Base-by-base conservation (phyloP, 768 basidiomycete genomes). In the Gymnopilus junonius region DNA sequence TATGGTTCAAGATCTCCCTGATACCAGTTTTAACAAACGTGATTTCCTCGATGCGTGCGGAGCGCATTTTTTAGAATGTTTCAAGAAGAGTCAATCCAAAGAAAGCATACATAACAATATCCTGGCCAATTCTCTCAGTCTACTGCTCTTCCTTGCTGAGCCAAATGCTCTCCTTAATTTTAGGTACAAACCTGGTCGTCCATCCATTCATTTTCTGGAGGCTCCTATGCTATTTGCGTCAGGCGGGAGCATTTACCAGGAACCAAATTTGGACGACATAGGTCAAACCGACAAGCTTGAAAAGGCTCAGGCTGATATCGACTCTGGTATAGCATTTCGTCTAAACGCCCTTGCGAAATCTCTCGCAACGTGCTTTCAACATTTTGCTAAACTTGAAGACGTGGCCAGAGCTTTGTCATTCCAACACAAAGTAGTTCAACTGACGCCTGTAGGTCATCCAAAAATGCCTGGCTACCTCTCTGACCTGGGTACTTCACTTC, bases 271-370 rank as follows among this genome's bases (percentile, higher is more conserved):
- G 8, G 35, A 35, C 11, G 1, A 35, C 3, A 35, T 35, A 10
- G 35, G 35, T 35, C 35, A 35, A 35, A 35, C 35, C 11, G 11
- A 11, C 15, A 35, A 4, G 8, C 8, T 35, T 35, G 35, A 7
- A 10, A 35, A 35, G 11, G 35, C 35, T 35, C 35, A 35, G 15
- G 3, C 35, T 11, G 35, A 35, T 11, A 20, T 43, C 7, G 20
- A 23, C 21, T 23, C 21, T 21, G 8, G 21, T 5, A 8, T 43
- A 20, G 21, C 20, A 20, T 21, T 23, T 20, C 45, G 23, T 32
- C 55, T 40, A 21, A 15, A 57, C 20, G 20, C 27, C 55, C 7
- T 69, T 23, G 67, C 66, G 8, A 65, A 21, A 17, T 12, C 31
- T 15, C 53, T 54, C 35, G 6, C 20, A 25, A n/a, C 10, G 25